Conservation (phyloP, 768 basidiomycete species). For the Podaxis sp. region DNA sequence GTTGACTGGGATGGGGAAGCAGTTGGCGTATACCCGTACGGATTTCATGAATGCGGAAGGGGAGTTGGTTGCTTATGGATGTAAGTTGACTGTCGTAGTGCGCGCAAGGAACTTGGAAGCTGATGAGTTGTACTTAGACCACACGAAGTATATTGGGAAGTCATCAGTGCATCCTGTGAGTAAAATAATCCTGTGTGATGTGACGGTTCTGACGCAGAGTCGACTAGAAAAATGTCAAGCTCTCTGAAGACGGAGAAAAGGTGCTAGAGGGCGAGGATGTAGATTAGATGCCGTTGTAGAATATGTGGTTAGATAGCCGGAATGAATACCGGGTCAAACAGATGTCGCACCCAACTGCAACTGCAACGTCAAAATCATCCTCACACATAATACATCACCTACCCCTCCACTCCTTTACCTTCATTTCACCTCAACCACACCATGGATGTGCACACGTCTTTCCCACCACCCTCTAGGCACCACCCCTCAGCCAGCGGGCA, state of each 20-base stretch:
- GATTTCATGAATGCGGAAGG: constrained; percentile 70
- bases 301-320: constrained; percentile 1
- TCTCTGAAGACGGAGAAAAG: constrained; percentile 75
- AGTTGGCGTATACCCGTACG: constrained; percentile 76
- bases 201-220: neutral
- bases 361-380: neutral
- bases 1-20: constrained; percentile 74
- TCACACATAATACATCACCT: neutral
- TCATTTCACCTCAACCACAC: constrained; percentile 10
- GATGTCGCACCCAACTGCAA: too few relatives aligned
- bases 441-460: constrained; percentile 42
- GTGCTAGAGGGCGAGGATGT: constrained; percentile 66
- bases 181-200: neutral
- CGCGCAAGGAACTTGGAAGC: neutral
- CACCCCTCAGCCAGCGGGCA: neutral
- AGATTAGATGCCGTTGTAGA: constrained; percentile 23
- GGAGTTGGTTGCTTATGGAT: constrained; percentile 77
- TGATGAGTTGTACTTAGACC: constrained; percentile 44
- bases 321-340: constrained; percentile 1
- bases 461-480: constrained; percentile 31
- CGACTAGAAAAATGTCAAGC: constrained; percentile 68
- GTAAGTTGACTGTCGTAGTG: constrained; percentile 40
- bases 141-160: constrained; percentile 84
- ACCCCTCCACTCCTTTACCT: neutral
- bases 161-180: constrained; percentile 49